A percentile compares a stretch with the other conserved stretches of the same genome.
These are phyloP conservation scores for Moricandia arvensis DNA, from an alignment of 345 rosid genomes.

Conservation along the genomic window DNA sequence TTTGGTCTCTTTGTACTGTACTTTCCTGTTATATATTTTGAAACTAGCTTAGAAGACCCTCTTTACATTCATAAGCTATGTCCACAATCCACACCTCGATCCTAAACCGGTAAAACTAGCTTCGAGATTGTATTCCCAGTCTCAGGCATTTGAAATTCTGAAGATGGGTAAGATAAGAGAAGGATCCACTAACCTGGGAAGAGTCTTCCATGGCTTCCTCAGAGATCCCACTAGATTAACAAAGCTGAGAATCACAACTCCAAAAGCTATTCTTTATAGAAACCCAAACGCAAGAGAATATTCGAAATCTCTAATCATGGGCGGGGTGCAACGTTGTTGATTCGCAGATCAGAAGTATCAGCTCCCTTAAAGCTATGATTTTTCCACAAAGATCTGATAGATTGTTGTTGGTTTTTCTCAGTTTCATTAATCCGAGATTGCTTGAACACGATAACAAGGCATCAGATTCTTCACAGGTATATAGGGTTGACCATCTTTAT, in stretches of 20 bases:
- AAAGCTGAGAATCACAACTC: constrained; percentile 3
- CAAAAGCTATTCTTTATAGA: constrained; percentile 3
- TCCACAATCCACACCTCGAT: neutral
- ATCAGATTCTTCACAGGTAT: constrained; percentile 21
- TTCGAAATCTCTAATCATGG: constrained; percentile 28
- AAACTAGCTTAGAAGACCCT: constrained; percentile 13
- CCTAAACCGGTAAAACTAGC: neutral
- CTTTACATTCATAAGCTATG: neutral
- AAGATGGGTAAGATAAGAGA: too few species aligned
- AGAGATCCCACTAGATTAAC: constrained; percentile 22
- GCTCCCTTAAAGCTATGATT: constrained; percentile 24
- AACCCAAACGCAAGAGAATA: constrained; percentile 14
- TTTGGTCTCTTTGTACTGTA: neutral
- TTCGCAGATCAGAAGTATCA: constrained; percentile 1
- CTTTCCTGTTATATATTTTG: neutral
- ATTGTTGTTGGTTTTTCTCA: neutral
- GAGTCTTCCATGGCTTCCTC: constrained; percentile 33
- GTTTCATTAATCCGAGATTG: neutral
- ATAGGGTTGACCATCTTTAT: constrained; percentile 15
- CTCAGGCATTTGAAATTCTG: too few species aligned
- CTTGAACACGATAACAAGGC: constrained; percentile 20
- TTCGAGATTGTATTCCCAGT: neutral
- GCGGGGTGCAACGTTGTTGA: neutral
- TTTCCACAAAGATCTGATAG: constrained; percentile 22
- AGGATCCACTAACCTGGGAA: constrained; percentile 40